These are phyloP conservation scores for Fraxinus latifolia DNA, from an alignment of 305 asterid species.

Conservation along the genomic window DNA sequence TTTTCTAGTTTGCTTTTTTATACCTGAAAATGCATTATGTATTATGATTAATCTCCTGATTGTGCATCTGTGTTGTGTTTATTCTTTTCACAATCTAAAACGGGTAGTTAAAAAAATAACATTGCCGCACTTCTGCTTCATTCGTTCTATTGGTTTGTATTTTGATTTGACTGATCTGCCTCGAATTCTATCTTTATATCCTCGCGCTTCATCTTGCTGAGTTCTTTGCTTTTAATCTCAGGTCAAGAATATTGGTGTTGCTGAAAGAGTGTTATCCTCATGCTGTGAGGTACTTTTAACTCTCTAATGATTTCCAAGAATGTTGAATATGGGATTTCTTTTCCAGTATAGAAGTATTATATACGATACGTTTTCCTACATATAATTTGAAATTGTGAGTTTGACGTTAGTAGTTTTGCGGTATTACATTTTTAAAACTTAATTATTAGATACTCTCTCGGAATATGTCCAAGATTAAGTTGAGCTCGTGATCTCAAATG, in stretches of 20 bases:
- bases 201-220: slow-evolving; percentile 18
- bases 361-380: neutral
- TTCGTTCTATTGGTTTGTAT: slow-evolving; percentile 2
- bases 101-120: slow-evolving; percentile 1
- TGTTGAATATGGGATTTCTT: neutral
- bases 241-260: slow-evolving; percentile 55
- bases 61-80: neutral
- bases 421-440: slow-evolving; percentile 1
- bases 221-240: slow-evolving; percentile 38
- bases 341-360: neutral
- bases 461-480: slow-evolving; percentile 12
- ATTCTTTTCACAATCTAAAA: slow-evolving; percentile 3
- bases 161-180: slow-evolving; percentile 16
- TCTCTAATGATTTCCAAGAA: slow-evolving; percentile 14
- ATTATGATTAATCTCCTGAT: neutral
- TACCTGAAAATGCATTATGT: slow-evolving; percentile 4
- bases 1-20: slow-evolving; percentile 17
- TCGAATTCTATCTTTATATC: neutral
- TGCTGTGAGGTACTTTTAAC: slow-evolving; percentile 72
- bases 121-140: slow-evolving; percentile 7
- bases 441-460: slow-evolving; percentile 5
- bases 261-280: slow-evolving; percentile 59
- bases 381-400: slow-evolving; percentile 1
- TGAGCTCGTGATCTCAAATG: slow-evolving; percentile 19
- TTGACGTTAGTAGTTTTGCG: slow-evolving; percentile 6